These are phyloP conservation scores for Diaporthe velutina DNA, from an alignment of 2,329 filamentous ascomycete genomes.

Conservation along the genomic window DNA sequence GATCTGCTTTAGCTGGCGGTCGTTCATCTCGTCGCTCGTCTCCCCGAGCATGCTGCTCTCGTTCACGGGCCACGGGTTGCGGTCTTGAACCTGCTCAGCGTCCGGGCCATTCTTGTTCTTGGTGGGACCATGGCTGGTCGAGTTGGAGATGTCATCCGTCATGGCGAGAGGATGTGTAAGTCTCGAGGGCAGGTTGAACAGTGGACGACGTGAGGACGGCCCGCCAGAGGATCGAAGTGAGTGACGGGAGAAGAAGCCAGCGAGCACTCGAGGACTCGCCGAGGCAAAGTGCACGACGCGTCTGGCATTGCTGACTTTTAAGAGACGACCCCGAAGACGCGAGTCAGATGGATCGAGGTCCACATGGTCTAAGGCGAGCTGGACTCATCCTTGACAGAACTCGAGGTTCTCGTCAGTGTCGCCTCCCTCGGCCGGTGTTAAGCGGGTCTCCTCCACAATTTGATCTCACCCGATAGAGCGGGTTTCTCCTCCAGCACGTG, in stretches of 20 bases:
- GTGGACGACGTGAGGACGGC: neutral
- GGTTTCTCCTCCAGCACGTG: constrained; percentile 22
- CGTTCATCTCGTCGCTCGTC: constrained; percentile 27
- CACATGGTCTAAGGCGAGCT: constrained; percentile 15
- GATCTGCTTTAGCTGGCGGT: constrained; percentile 53
- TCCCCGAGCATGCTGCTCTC: constrained; percentile 27
- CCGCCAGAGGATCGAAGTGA: neutral
- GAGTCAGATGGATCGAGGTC: constrained; percentile 25
- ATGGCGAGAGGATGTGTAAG: neutral
- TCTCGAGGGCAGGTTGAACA: neutral
- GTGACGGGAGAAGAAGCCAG: constrained; percentile 13
- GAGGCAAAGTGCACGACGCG: constrained; percentile 5
- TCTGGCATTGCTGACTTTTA: constrained; percentile 18
- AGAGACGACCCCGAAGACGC: constrained; percentile 11
- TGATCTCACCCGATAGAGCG: constrained; percentile 25
- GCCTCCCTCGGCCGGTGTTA: constrained; percentile 13
- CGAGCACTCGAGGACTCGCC: constrained; percentile 14
- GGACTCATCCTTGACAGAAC: constrained; percentile 1
- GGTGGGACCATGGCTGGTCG: constrained; percentile 18
- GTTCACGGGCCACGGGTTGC: constrained; percentile 9
- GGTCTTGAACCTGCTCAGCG: constrained; percentile 23
- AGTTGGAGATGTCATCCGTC: constrained; percentile 11
- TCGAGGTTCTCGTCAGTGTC: constrained; percentile 18
- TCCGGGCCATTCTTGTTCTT: constrained; percentile 26
- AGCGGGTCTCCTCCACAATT: constrained; percentile 20